Evolutionary conservation across 2,329 filamentous ascomycete species (phyloP).

Genomic region (Daldinia sp.): DNA sequence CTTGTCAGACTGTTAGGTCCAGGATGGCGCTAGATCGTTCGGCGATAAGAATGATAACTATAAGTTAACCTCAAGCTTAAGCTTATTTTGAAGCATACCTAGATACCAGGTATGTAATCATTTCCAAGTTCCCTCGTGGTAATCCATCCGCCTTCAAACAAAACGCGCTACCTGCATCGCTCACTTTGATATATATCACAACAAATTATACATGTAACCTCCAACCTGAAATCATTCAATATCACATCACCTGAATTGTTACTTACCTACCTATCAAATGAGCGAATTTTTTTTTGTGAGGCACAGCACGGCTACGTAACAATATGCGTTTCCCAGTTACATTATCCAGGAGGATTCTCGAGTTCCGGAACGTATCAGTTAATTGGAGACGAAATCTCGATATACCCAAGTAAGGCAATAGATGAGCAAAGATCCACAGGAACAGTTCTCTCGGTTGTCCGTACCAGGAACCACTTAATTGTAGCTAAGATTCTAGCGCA

Average conservation of each 20-base stretch:
- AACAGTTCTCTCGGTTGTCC: not conserved
- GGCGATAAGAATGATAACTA: slow-evolving; percentile 5
- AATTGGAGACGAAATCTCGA: not conserved
- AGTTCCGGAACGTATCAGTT: not conserved
- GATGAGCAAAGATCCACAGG: not conserved
- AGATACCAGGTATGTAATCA: not conserved
- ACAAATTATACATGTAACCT: not conserved
- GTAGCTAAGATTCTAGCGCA: not conserved
- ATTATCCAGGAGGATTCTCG: not conserved
- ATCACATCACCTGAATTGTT: not conserved
- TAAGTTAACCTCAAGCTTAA: slow-evolving; percentile 3
- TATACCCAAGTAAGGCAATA: not conserved
- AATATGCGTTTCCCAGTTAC: not conserved
- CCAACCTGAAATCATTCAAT: too few species aligned
- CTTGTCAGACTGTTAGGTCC: not conserved
- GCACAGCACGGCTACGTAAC: not conserved
- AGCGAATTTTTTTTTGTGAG: slow-evolving; percentile 2
- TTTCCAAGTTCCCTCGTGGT: not conserved
- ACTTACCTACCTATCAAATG: not conserved
- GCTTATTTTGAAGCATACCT: not conserved
- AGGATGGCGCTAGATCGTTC: not conserved
- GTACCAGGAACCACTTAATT: not conserved
- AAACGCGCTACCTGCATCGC: not conserved
- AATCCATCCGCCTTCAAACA: not conserved
- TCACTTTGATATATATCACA: not conserved